Base-by-base conservation (phyloP, 192 early-diverging fungal species). In the Coemansia sp. region DNA sequence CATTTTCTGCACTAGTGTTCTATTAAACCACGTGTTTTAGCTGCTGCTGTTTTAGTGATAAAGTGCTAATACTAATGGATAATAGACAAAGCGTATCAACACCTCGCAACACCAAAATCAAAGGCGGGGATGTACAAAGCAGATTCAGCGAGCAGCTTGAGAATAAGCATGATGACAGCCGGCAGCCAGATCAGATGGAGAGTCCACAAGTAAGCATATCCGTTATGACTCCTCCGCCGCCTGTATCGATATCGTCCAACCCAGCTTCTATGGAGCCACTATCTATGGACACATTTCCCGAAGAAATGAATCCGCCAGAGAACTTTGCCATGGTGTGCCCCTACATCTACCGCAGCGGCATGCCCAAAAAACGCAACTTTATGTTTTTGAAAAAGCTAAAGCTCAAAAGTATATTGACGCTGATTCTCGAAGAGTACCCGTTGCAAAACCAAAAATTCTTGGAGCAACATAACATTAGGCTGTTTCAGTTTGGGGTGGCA, bases 321-420 rank as follows among this genome's bases (percentile, higher is more conserved):
- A 97, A 97, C 83, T 96, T 98, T 72, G 88, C 87, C 50, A 95
- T 97, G 92, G 94, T 99, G 16, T 86, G 88, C 30, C 86, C 87
- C 6, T 88, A 89, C 51, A 86, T 99, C n/a, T 99, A 97, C 66
- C 83, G 96, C 47, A 90, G 89, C 41, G 93, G 91, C 21, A 92
- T 91, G 72, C 94, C 94, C 1, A 92, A 91, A 46, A 91, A 91
- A 57, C 94, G 93, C 56, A 89, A 93, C 62, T 94, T 88, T 81
- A 80, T 86, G 20, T 99, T 97, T 61, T 72, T 99, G 16, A 82
- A 91, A 44, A 91, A 90, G 51, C 80, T 99, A 10, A 82, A 87
- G 9, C 76, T 99, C 20, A 89, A 88, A 59, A 91, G 89, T 55
- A 87, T 98, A 28, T 78, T 98, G 86, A 94, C 92, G n/a, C 70